Evolutionary conservation across 441 rosid species (phyloP), one percentile per base, ranked within the genome.

Genomic region (Rhodomyrtus psidioides): DNA sequence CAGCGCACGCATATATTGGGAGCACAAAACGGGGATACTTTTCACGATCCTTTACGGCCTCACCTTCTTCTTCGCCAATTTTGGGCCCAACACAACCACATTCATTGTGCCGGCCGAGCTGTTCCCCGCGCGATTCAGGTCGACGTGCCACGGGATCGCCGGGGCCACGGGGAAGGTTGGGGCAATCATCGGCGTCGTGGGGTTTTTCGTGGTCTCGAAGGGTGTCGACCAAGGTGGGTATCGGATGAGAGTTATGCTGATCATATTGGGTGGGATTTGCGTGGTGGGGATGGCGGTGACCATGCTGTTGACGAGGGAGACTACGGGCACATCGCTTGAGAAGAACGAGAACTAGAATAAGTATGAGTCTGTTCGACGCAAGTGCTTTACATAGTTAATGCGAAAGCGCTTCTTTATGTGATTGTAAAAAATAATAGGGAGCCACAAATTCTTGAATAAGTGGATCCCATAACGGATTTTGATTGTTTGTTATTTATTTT

Each of bases 71-170:
- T 96, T 96, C 42, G 90, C 96, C 34, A 96, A 96, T 85, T 94
- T 92, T 30, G 98, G 98, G 46, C 98, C 97, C 4, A 95, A 96
- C 82, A 92, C 96, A 1, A 95, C 98, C 4, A 95, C 98, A 0
- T 96, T 94, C 83, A 94, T 96, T 2, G 90, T 95, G 51, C 98
- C 98, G 0, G 98, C 96, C 0, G 97, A 96, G 82, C 95, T 95
- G 24, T 96, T 96, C 53, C 98, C 98, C 6, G 91, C 98, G 0
- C 91, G 98, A 87, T 93, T 94, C 44, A 89, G 98, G 85, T 90
- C 98, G 6, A 95, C 96, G 4, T 96, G 98, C 86, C 96, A 96
- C 49, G 98, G 96, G 39, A 94, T 96, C 49, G 89, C 96, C 0
- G 98, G 94, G 60, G 96, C 98, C 2, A 54, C 75, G 19, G 97